Percentiles rank a stretch among this genome's conserved stretches.
Evolutionary conservation across 768 basidiomycete genomes (phyloP).

Genomic region (Collybia sp.): DNA sequence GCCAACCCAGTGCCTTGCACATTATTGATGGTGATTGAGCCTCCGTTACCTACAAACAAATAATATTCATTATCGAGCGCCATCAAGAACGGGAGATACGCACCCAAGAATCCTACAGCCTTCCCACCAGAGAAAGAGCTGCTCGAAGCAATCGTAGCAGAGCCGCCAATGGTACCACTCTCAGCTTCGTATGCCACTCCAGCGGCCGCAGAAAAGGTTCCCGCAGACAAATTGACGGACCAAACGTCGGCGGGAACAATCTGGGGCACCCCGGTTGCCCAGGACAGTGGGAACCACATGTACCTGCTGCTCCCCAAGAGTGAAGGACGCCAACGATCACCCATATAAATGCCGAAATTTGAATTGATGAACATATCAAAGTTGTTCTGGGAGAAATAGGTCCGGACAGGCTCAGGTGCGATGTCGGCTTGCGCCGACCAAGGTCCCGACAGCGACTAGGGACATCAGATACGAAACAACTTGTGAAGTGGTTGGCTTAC

Average conservation of each 20-base stretch:
- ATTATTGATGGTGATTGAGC: slow-evolving; percentile 49
- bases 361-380: slow-evolving; percentile 46
- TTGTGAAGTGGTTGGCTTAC: slow-evolving; percentile 22
- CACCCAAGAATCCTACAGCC: slow-evolving; percentile 53
- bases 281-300: slow-evolving; percentile 58
- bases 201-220: slow-evolving; percentile 42
- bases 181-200: slow-evolving; percentile 58
- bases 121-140: slow-evolving; percentile 47
- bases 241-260: slow-evolving; percentile 54
- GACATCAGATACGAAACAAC: not conserved
- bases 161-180: slow-evolving; percentile 41
- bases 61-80: too few relatives aligned
- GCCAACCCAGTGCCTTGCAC: slow-evolving; percentile 47
- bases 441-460: slow-evolving; percentile 45
- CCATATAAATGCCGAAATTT: slow-evolving; percentile 53
- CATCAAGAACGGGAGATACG: slow-evolving; percentile 3
- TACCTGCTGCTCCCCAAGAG: slow-evolving; percentile 54
- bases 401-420: slow-evolving; percentile 42
- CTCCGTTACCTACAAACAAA: slow-evolving; percentile 42
- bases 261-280: slow-evolving; percentile 49
- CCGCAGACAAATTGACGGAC: slow-evolving; percentile 45
- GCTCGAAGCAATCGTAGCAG: slow-evolving; percentile 36
- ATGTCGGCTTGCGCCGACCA: slow-evolving; percentile 58
- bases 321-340: slow-evolving; percentile 55
- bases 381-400: slow-evolving; percentile 60